A percentile compares a stretch with the other conserved stretches of the same genome.
These are phyloP conservation scores for Diphasiastrum complanatum DNA, from an alignment of 83 land plant species.

Conservation along the genomic window DNA sequence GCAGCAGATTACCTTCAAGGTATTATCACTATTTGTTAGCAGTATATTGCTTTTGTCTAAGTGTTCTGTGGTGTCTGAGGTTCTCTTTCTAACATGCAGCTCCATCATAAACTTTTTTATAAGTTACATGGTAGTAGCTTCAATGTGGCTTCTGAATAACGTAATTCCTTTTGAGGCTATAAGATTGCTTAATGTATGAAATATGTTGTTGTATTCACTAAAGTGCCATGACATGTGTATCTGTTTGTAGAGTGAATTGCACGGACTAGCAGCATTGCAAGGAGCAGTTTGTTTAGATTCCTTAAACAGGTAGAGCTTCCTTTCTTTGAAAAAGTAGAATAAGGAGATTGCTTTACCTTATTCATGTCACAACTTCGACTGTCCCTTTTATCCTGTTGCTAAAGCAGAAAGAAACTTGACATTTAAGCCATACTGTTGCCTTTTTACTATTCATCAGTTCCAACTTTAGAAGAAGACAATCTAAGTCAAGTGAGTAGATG, in stretches of 20 bases:
- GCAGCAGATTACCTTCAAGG: constrained; percentile 30
- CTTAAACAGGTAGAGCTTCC: constrained; percentile 36
- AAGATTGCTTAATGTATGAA: too few species aligned
- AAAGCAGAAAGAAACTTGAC: not conserved
- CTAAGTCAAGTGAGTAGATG: too few species aligned
- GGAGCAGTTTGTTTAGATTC: constrained; percentile 33
- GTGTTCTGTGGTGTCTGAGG: too few species aligned
- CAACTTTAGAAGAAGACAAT: too few species aligned
- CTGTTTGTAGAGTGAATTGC: constrained; percentile 29
- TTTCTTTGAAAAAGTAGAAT: too few species aligned
- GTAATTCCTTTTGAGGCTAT: too few species aligned
- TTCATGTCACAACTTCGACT: not conserved
- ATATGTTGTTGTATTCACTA: too few species aligned
- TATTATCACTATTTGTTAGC: not conserved
- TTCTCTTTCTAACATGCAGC: too few species aligned
- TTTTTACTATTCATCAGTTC: not conserved
- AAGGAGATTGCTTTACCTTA: constrained; percentile 6
- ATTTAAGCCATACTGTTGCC: not conserved
- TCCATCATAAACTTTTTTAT: too few species aligned
- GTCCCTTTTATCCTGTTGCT: not conserved
- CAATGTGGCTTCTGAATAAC: too few species aligned
- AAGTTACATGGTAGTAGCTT: too few species aligned
- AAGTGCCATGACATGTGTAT: too few species aligned
- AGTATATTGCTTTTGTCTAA: not conserved
- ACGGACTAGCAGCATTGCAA: constrained; percentile 32